Base-by-base conservation (phyloP, 73 alveolate species). In the Paraurostyla sp. region DNA sequence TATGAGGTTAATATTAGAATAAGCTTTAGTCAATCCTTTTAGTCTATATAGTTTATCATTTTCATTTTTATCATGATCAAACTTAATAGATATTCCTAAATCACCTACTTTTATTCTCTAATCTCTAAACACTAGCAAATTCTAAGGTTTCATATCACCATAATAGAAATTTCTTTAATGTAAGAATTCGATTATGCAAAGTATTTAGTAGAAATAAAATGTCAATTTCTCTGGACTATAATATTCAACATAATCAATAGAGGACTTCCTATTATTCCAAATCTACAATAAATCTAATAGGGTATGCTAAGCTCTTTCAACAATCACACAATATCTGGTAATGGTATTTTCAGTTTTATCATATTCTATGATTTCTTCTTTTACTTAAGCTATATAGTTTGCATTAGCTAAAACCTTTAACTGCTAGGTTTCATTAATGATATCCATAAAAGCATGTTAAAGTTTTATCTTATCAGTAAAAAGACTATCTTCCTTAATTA, bases 81-180 rank as follows among this genome's bases (percentile, higher is more conserved):
- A 3, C 40, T 82, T 82, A 6, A 82, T 42, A 32, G 91, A 82
- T 11, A 62, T 60, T 38, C 91, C 91, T 18, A 82, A 43, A 40
- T 82, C 91, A 7, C 91, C 91, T 35, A 82, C 18, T 41, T 82
- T 82, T 6, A 82, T 38, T 20, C 20, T 9, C 29, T 82, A 27
- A 40, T 82, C 91, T 30, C 84, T 58, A 71, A 82, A 82, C 0
- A 60, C 32, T 35, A 82, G 27, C 50, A 82, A 33, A 82, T 82
- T 82, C 36, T 40, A 40, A 4, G 91, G 84, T 58, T 82, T 82
- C 71, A 82, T 35, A 60, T 82, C 91, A 4, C 91, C 91, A 62
- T 60, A 82, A 38, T 50, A 82, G 29, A 60, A 13, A 20, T 60
- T 46, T 22, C 57, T 40, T 27, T 82, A 29, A 46, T 82, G 91